A percentile compares a stretch with the other conserved stretches of the same genome.
phyloP scores from a whole-genome alignment of 1,139 yeast genomes.

The Saccharomyces hybrid region DNA sequence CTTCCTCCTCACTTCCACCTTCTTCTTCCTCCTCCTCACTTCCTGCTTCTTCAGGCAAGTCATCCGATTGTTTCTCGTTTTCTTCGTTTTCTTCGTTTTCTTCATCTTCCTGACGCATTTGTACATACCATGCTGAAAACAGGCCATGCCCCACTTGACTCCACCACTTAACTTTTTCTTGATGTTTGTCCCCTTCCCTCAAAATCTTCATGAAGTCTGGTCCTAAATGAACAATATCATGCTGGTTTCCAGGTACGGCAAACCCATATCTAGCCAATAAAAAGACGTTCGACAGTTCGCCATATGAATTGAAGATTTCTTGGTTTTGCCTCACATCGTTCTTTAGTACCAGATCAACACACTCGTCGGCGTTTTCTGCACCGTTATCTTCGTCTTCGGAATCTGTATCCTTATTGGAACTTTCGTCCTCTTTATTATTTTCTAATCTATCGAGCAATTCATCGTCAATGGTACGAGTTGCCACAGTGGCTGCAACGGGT shows the following conservation, averaged over 20 bases:
- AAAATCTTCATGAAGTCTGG: slow-evolving; percentile 1
- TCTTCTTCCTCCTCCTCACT: not conserved
- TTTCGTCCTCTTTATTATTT: slow-evolving; percentile 11
- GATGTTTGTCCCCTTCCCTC: slow-evolving; percentile 29
- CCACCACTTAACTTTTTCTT: slow-evolving; percentile 58
- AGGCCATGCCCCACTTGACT: slow-evolving; percentile 43
- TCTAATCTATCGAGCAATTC: slow-evolving; percentile 24
- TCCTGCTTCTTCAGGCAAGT: not conserved
- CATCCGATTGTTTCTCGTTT: slow-evolving; percentile 1
- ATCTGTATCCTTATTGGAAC: slow-evolving; percentile 14
- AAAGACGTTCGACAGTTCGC: slow-evolving; percentile 61
- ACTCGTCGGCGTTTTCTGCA: slow-evolving; percentile 34
- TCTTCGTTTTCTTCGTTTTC: not conserved
- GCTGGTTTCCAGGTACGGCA: slow-evolving; percentile 46
- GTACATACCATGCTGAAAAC: slow-evolving; percentile 25
- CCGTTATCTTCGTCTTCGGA: slow-evolving; percentile 19
- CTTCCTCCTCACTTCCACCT: slow-evolving; percentile 1
- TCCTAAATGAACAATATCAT: slow-evolving; percentile 53
- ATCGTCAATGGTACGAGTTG: slow-evolving; percentile 29
- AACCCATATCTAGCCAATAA: slow-evolving; percentile 74
- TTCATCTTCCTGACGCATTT: slow-evolving; percentile 14
- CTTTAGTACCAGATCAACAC: slow-evolving; percentile 52
- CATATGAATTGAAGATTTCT: slow-evolving; percentile 75
- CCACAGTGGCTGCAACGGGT: slow-evolving; percentile 29
- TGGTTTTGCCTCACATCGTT: slow-evolving; percentile 38